phyloP scores from a whole-genome alignment of 2,329 filamentous ascomycete genomes.

The Ophiosphaerella narmari region DNA sequence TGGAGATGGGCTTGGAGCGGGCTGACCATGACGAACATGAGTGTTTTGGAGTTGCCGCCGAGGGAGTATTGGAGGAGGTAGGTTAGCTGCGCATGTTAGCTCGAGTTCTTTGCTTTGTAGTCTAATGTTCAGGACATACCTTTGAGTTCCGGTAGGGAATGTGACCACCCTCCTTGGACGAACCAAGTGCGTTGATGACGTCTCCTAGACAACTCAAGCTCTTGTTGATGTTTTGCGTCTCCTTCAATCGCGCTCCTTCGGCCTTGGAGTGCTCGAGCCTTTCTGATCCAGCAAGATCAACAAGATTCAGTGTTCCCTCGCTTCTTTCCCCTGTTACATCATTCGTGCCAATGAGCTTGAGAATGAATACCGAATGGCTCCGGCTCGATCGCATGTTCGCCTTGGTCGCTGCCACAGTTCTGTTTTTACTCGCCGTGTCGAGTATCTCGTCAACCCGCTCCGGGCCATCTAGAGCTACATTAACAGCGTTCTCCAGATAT shows the following conservation, averaged over 20 bases:
- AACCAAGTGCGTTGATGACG: slow-evolving; percentile 90
- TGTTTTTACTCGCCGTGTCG: slow-evolving; percentile 78
- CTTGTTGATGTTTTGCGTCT: slow-evolving; percentile 98
- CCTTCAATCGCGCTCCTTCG: slow-evolving; percentile 84
- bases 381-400: slow-evolving; percentile 94
- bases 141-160: slow-evolving; percentile 97
- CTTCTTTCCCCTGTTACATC: slow-evolving; percentile 78
- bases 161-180: slow-evolving; percentile 75
- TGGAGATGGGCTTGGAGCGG: slow-evolving; percentile 87
- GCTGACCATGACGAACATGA: slow-evolving; percentile 99
- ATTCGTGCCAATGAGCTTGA: slow-evolving; percentile 71
- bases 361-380: slow-evolving; percentile 94
- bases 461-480: slow-evolving; percentile 76
- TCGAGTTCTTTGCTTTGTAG: neutral
- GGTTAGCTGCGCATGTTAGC: slow-evolving; percentile 65
- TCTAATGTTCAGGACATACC: slow-evolving; percentile 48
- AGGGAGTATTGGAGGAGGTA: slow-evolving; percentile 94
- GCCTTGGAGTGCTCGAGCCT: slow-evolving; percentile 84
- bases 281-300: slow-evolving; percentile 93
- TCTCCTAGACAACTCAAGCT: slow-evolving; percentile 89
- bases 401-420: slow-evolving; percentile 94
- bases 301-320: slow-evolving; percentile 92
- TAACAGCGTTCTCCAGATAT: slow-evolving; percentile 77
- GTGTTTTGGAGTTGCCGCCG: slow-evolving; percentile 92
- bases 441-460: slow-evolving; percentile 81